A percentile compares a stretch with the other conserved stretches of the same genome.
Conservation (phyloP, 2,329 filamentous ascomycete species). For the Diaporthe aspalathi region DNA sequence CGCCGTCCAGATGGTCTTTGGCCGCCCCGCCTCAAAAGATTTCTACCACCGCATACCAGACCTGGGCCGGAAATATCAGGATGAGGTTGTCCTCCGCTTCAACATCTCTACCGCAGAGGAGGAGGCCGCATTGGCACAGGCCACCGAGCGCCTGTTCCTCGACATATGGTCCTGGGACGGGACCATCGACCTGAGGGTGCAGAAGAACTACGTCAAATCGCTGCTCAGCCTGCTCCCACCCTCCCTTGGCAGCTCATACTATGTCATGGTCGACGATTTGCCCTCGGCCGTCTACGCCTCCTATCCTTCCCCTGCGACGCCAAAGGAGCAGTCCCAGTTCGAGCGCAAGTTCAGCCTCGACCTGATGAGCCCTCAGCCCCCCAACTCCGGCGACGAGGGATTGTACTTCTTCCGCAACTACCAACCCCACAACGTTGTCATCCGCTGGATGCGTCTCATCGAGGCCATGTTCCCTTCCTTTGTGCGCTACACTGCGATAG, state of each 20-base stretch:
- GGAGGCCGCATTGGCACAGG: constrained; percentile 76
- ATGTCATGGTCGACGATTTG: constrained; percentile 82
- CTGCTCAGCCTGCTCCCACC: constrained; percentile 82
- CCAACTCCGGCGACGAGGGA: constrained; percentile 47
- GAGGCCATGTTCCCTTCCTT: constrained; percentile 90
- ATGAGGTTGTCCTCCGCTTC: constrained; percentile 91
- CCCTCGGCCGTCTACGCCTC: constrained; percentile 81
- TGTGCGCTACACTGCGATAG: constrained; percentile 79
- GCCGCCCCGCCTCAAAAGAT: constrained; percentile 53
- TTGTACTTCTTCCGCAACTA: constrained; percentile 91
- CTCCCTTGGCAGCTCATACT: constrained; percentile 78
- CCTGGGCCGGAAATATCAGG: constrained; percentile 66
- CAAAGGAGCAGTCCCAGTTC: constrained; percentile 38
- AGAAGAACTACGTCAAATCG: constrained; percentile 80
- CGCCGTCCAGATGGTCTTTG: constrained; percentile 62
- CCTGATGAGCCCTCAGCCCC: constrained; percentile 44
- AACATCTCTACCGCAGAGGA: constrained; percentile 77
- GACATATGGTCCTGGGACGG: constrained; percentile 85
- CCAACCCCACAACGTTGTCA: constrained; percentile 78
- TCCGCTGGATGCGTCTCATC: constrained; percentile 92
- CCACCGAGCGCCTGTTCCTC: constrained; percentile 79
- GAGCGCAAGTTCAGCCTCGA: constrained; percentile 45
- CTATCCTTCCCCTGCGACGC: constrained; percentile 65
- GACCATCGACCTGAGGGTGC: constrained; percentile 84
- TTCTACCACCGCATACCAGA: constrained; percentile 44